phyloP scores from a whole-genome alignment of 2,329 filamentous ascomycete species.

The Verticillium nubilum region DNA sequence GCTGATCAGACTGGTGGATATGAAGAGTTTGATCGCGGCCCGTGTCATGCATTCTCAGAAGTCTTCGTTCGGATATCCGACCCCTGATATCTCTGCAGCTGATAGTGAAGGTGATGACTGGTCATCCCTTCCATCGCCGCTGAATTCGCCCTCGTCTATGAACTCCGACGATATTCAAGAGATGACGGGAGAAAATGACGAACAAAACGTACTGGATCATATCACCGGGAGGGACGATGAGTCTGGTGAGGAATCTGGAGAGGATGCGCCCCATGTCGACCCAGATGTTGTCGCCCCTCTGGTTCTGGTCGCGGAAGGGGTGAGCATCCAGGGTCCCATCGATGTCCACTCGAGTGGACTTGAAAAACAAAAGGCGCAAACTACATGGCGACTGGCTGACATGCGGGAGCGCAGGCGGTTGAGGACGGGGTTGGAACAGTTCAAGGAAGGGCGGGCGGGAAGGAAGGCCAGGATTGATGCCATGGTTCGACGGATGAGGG shows the following conservation, averaged over 20 bases:
- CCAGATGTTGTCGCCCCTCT: not conserved
- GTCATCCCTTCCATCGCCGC: too few relatives aligned
- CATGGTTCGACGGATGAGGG: not conserved
- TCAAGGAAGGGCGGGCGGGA: not conserved
- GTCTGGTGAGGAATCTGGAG: too few relatives aligned
- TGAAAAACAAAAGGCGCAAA: too few relatives aligned
- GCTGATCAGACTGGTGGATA: not conserved
- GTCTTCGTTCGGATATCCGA: not conserved
- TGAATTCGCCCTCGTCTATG: too few relatives aligned
- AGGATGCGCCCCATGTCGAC: too few relatives aligned
- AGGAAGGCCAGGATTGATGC: not conserved
- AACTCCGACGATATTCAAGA: too few relatives aligned
- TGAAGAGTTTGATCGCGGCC: not conserved
- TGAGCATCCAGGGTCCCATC: too few relatives aligned
- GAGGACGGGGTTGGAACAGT: not conserved
- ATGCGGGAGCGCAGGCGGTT: not conserved
- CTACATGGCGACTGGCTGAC: not conserved
- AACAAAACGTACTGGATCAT: too few relatives aligned
- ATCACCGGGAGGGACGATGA: too few relatives aligned
- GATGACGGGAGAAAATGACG: too few relatives aligned
- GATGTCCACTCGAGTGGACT: too few relatives aligned
- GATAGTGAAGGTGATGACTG: too few relatives aligned
- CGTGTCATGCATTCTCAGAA: not conserved
- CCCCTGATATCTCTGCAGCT: not conserved
- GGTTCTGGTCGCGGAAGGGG: not conserved